Conservation (phyloP, 2,329 filamentous ascomycete species). For the Cladosporium sp. region DNA sequence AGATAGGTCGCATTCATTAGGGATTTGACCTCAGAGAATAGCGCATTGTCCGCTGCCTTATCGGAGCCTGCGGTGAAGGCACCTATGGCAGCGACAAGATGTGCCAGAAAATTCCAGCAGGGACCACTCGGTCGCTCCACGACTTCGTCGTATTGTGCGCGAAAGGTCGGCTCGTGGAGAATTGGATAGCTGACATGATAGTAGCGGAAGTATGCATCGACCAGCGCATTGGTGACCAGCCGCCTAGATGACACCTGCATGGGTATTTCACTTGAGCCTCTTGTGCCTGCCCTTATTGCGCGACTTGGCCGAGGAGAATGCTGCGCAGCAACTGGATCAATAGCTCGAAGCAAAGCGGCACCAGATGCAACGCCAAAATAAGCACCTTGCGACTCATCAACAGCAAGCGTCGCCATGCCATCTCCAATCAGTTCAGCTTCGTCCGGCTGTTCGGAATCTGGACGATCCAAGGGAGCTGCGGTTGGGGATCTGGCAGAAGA, state of each 20-base stretch:
- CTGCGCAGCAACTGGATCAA: constrained; percentile 32
- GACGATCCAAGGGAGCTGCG: neutral
- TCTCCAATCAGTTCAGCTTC: constrained; percentile 25
- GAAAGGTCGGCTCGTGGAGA: constrained; percentile 51
- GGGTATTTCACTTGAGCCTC: constrained; percentile 22
- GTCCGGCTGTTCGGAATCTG: constrained; percentile 33
- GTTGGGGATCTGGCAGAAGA: neutral
- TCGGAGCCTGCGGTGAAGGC: constrained; percentile 44
- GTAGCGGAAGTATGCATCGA: constrained; percentile 49
- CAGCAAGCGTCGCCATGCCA: constrained; percentile 40
- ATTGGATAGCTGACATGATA: constrained; percentile 53
- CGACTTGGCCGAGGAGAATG: constrained; percentile 25
- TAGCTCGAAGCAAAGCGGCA: constrained; percentile 43
- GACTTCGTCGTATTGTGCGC: constrained; percentile 50
- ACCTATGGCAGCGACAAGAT: constrained; percentile 50
- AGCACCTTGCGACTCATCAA: constrained; percentile 42
- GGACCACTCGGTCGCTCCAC: constrained; percentile 45
- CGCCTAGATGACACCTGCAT: constrained; percentile 33
- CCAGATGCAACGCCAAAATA: constrained; percentile 52
- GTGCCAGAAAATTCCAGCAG: constrained; percentile 50
- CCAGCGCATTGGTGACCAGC: constrained; percentile 21
- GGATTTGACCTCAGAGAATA: constrained; percentile 49
- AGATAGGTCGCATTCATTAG: constrained; percentile 50
- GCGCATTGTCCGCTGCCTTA: constrained; percentile 46
- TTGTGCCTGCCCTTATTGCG: constrained; percentile 21